Evolutionary conservation across 2,329 filamentous ascomycete species (phyloP).

Genomic region (Delphinella strobiligena): DNA sequence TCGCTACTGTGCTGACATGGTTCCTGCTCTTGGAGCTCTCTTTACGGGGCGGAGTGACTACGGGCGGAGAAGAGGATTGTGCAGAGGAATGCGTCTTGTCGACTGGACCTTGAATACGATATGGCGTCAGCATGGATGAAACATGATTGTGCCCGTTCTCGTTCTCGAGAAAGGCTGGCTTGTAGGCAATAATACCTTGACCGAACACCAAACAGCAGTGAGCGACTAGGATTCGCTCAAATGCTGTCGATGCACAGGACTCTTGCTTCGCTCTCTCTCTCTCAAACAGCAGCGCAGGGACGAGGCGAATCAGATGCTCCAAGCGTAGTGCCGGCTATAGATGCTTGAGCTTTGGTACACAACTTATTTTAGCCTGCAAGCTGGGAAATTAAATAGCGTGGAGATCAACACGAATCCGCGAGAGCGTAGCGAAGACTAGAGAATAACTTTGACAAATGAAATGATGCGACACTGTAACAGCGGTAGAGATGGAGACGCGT

Average conservation of each 20-base stretch:
- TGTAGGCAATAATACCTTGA: not conserved
- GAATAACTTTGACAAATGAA: no score
- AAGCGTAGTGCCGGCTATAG: no score
- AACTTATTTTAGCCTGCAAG: not conserved
- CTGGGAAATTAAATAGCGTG: not conserved
- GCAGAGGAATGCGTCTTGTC: conserved; percentile 5
- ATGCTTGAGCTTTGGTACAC: not conserved
- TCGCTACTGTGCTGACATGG: conserved; percentile 2
- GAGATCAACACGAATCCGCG: not conserved
- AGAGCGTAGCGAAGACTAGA: no score
- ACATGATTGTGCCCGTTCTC: no score
- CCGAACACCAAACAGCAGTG: conserved; percentile 6
- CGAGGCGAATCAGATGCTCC: not conserved
- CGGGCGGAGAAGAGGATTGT: not conserved
- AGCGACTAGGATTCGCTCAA: conserved; percentile 8
- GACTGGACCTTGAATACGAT: not conserved
- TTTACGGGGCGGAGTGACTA: conserved; percentile 1
- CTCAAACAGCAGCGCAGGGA: no score
- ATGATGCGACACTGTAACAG: not conserved
- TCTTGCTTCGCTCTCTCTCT: not conserved
- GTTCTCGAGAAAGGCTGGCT: not conserved
- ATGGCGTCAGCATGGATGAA: conserved; percentile 1
- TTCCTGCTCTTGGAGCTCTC: not conserved
- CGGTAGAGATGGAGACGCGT: no score
- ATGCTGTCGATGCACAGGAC: conserved; percentile 7